Evolutionary conservation across 1,139 yeast genomes (phyloP).

Genomic region (Yamadazyma friedrichii): DNA sequence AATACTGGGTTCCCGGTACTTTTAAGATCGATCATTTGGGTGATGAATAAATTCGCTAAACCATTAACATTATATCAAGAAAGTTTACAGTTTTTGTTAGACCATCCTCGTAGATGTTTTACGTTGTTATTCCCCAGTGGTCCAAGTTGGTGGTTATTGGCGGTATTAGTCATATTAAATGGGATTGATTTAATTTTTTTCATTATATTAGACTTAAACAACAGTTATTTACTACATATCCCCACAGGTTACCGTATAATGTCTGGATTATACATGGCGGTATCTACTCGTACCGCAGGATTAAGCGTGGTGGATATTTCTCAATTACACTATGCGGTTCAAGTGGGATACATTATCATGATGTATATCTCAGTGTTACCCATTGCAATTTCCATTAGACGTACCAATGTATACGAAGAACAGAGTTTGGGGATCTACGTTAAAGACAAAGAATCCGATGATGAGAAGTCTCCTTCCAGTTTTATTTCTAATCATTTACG

Average conservation of each 20-base stretch:
- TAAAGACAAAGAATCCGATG: constrained; percentile 29
- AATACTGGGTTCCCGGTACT: constrained; percentile 91
- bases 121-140: constrained; percentile 86
- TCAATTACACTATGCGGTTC: constrained; percentile 81
- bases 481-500: constrained; percentile 87
- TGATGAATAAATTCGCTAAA: constrained; percentile 63
- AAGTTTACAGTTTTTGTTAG: constrained; percentile 80
- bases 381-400: constrained; percentile 89
- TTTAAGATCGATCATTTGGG: constrained; percentile 79
- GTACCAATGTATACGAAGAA: constrained; percentile 97
- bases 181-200: constrained; percentile 77
- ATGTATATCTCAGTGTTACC: constrained; percentile 98
- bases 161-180: constrained; percentile 70
- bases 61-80: constrained; percentile 68
- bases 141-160: constrained; percentile 93
- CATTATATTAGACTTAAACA: constrained; percentile 69
- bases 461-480: constrained; percentile 46
- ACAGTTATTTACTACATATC: constrained; percentile 44
- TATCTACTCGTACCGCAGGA: constrained; percentile 94
- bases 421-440: constrained; percentile 86
- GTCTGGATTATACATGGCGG: constrained; percentile 86
- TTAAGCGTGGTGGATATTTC: constrained; percentile 70
- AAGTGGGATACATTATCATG: constrained; percentile 92
- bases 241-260: constrained; percentile 69
- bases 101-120: constrained; percentile 96